These are phyloP conservation scores for Globisporangium spiculum DNA, from an alignment of 352 stramenopile genomes.

Conservation along the genomic window DNA sequence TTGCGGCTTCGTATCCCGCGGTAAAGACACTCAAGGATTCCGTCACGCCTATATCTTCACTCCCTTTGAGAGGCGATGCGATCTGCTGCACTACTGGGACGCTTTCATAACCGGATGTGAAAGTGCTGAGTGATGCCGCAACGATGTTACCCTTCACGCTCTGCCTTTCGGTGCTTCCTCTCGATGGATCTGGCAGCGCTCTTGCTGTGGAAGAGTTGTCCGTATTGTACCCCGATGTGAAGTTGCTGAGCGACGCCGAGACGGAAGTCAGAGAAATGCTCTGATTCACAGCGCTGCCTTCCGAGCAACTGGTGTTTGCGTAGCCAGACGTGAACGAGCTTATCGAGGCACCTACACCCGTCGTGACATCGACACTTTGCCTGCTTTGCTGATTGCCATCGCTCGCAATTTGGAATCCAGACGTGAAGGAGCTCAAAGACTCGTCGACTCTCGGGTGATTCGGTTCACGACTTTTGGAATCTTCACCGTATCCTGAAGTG, in stretches of 20 bases:
- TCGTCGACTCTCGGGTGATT: constrained; percentile 18
- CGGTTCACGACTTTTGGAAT: constrained; percentile 1
- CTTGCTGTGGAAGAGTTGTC: background rate
- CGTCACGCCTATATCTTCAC: background rate
- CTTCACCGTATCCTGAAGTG: constrained; percentile 21
- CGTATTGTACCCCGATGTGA: constrained; percentile 24
- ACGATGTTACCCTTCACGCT: background rate
- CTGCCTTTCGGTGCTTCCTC: background rate
- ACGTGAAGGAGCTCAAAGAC: constrained; percentile 42
- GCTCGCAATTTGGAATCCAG: constrained; percentile 21
- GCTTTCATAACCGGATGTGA: constrained; percentile 21
- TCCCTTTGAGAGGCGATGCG: constrained; percentile 2
- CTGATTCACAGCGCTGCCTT: background rate
- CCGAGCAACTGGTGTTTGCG: background rate
- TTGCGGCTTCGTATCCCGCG: constrained; percentile 15
- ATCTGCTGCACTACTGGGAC: background rate
- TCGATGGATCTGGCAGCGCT: background rate
- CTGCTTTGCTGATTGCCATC: background rate
- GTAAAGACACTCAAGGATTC: constrained; percentile 26
- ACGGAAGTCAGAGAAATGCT: constrained; percentile 16
- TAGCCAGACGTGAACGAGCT: constrained; percentile 34
- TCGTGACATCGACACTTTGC: constrained; percentile 19
- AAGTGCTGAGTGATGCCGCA: constrained; percentile 26
- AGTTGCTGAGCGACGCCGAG: constrained; percentile 27
- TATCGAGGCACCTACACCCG: constrained; percentile 29